phyloP scores from a whole-genome alignment of 305 asterid genomes.

The Withania somnifera region DNA sequence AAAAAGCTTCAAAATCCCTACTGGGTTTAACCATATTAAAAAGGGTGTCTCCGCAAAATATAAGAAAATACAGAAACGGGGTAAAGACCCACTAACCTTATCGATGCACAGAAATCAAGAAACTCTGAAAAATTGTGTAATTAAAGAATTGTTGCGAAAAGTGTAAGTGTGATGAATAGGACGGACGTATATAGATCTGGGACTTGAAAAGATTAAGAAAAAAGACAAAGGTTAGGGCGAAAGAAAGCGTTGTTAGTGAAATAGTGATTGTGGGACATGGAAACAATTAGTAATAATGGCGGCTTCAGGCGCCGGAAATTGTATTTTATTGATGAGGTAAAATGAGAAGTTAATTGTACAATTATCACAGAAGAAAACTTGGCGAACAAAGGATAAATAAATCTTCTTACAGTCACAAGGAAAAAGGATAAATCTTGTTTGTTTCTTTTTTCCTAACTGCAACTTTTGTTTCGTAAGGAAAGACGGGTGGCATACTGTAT shows the following conservation, averaged over 20 bases:
- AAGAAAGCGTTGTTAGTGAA: neutral
- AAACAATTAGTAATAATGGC: slow-evolving; percentile 41
- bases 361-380: neutral
- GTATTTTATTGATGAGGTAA: neutral
- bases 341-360: neutral
- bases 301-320: slow-evolving; percentile 7
- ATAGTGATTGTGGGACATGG: slow-evolving; percentile 11
- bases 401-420: neutral
- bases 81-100: neutral
- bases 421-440: neutral
- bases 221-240: neutral
- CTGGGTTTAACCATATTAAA: neutral
- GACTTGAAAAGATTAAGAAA: neutral
- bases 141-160: neutral
- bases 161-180: neutral
- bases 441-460: neutral
- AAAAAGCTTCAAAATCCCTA: neutral
- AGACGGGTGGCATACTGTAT: neutral
- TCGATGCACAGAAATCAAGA: neutral
- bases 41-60: neutral
- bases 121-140: neutral
- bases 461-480: neutral
- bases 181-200: neutral
- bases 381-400: neutral
- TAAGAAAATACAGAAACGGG: neutral